These are phyloP conservation scores for Penicillium subrubescens DNA, from an alignment of 495 filamentous ascomycete genomes.

Conservation along the genomic window DNA sequence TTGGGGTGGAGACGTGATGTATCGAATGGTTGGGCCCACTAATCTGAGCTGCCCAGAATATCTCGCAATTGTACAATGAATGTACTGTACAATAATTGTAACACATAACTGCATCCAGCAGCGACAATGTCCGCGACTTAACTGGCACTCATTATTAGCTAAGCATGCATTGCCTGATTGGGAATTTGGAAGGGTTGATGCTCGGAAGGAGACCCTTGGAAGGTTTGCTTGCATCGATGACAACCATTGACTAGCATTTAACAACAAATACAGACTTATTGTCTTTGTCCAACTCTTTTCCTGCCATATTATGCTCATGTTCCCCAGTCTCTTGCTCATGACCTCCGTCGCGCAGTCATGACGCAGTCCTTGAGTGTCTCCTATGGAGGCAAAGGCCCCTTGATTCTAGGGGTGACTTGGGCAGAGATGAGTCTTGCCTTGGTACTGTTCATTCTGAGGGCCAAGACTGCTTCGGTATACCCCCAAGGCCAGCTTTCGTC, in stretches of 20 bases:
- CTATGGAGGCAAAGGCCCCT: slow-evolving; percentile 27
- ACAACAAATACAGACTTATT: not conserved
- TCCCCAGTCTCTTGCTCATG: not conserved
- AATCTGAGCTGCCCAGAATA: not conserved
- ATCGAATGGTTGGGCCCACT: not conserved
- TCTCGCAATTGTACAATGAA: not conserved
- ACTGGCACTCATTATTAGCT: not conserved
- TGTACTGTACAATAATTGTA: not conserved
- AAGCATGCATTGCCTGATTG: not conserved
- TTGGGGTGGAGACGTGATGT: not conserved
- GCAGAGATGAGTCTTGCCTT: slow-evolving; percentile 27
- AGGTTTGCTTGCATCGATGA: not conserved
- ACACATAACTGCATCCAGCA: not conserved
- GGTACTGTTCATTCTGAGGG: slow-evolving; percentile 26
- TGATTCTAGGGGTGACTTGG: slow-evolving; percentile 33
- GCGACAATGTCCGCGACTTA: not conserved
- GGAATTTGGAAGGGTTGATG: not conserved
- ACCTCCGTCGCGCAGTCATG: not conserved
- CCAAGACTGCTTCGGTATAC: slow-evolving; percentile 26
- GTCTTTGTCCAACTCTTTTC: not conserved
- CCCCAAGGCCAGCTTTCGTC: slow-evolving; percentile 11
- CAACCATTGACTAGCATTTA: not conserved
- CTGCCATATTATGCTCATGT: not conserved
- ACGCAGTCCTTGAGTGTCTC: not conserved
- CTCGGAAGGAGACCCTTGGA: not conserved